A percentile compares a stretch with the other conserved stretches of the same genome.
Conservation (phyloP, 805 yeast genomes). For the Saccharomyces kudriavzevii region DNA sequence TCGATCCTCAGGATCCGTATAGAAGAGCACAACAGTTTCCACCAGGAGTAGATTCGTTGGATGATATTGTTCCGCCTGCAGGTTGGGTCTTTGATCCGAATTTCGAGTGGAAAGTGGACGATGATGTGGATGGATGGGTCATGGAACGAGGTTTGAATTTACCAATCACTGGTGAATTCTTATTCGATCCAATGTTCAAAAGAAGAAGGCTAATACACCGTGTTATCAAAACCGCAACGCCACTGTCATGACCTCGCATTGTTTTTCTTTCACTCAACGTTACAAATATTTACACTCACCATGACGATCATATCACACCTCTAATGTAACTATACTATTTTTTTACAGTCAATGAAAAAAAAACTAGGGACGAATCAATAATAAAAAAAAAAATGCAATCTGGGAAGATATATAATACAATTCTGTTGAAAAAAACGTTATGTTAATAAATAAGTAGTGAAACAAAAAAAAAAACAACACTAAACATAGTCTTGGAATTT, state of each 20-base stretch:
- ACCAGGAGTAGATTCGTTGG: constrained; percentile 48
- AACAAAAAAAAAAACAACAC: background rate
- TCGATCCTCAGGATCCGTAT: constrained; percentile 40
- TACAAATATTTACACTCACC: background rate
- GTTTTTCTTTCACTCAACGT: constrained; percentile 5
- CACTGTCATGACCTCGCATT: constrained; percentile 15
- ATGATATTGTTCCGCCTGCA: constrained; percentile 55
- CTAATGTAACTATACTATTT: background rate
- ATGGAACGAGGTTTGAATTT: constrained; percentile 34
- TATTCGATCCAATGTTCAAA: constrained; percentile 41
- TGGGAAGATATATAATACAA: background rate
- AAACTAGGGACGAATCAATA: background rate
- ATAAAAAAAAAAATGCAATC: background rate
- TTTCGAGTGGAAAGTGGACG: constrained; percentile 60
- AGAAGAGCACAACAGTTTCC: constrained; percentile 51
- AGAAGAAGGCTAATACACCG: constrained; percentile 49
- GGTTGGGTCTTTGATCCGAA: constrained; percentile 65
- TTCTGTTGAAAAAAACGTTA: background rate
- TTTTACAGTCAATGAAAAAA: background rate
- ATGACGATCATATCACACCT: background rate
- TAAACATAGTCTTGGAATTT: background rate
- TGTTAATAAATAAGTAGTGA: background rate
- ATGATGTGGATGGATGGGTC: constrained; percentile 45
- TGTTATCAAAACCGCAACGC: constrained; percentile 41
- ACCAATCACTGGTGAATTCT: constrained; percentile 43